A percentile compares a stretch with the other conserved stretches of the same genome.
These are phyloP conservation scores for Metschnikowia peoriensis DNA, from an alignment of 805 yeast genomes.

Conservation along the genomic window DNA sequence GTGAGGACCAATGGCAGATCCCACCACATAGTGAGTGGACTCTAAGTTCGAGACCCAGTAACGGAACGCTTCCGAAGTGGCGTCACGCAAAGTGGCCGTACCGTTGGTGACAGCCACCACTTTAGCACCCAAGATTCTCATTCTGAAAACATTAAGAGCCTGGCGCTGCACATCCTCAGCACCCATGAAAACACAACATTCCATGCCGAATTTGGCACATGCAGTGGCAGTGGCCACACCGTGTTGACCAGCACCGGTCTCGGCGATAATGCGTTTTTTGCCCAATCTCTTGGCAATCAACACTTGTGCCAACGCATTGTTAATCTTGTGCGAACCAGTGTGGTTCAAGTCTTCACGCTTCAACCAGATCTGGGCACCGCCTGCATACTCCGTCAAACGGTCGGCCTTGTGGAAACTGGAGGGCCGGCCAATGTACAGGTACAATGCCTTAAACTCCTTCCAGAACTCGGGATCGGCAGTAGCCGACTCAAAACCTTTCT, in stretches of 20 bases:
- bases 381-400: constrained; percentile 82
- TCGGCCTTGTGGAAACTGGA: constrained; percentile 90
- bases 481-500: constrained; percentile 82
- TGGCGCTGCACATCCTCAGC: constrained; percentile 99
- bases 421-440: constrained; percentile 95
- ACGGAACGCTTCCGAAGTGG: constrained; percentile 95
- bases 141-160: constrained; percentile 96
- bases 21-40: constrained; percentile 91
- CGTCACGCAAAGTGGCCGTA: constrained; percentile 94
- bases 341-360: constrained; percentile 95
- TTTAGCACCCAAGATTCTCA: constrained; percentile 93
- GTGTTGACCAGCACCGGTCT: constrained; percentile 92
- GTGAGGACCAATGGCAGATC: constrained; percentile 99
- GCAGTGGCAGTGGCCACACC: constrained; percentile 95
- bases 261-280: constrained; percentile 75
- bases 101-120: constrained; percentile 94
- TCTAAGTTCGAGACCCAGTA: constrained; percentile 88
- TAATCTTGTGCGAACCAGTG: constrained; percentile 86
- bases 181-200: constrained; percentile 97
- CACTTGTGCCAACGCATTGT: constrained; percentile 81
- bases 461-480: constrained; percentile 89
- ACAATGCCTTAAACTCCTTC: constrained; percentile 83
- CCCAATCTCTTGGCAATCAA: constrained; percentile 77
- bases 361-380: constrained; percentile 93
- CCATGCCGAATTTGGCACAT: constrained; percentile 87